phyloP scores from a whole-genome alignment of 2,329 filamentous ascomycete genomes.

The Grosmannia huntii region DNA sequence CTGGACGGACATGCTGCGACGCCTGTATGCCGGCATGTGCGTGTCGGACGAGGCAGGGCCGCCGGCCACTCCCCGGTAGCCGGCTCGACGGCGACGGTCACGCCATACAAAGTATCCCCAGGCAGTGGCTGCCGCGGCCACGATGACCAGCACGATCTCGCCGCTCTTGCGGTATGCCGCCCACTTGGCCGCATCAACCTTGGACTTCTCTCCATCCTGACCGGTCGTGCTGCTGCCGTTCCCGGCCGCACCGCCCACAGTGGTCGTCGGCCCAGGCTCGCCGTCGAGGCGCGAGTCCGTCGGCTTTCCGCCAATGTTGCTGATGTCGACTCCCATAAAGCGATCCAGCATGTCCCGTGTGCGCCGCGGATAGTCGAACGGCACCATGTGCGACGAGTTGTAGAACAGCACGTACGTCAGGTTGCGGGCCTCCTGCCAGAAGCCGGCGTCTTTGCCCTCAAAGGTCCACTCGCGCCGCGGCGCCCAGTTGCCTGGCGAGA shows the following conservation, averaged over 20 bases:
- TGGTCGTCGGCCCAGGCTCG: conserved; percentile 66
- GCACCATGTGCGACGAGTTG: conserved; percentile 96
- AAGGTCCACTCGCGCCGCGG: conserved; percentile 92
- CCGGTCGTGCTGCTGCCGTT: conserved; percentile 55
- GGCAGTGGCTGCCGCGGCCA: conserved; percentile 55
- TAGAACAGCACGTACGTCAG: conserved; percentile 92
- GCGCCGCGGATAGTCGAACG: conserved; percentile 79
- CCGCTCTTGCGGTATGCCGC: conserved; percentile 79
- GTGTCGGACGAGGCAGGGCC: conserved; percentile 21
- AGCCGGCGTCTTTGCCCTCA: conserved; percentile 74
- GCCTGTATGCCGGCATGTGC: conserved; percentile 8
- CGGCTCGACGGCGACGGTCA: conserved; percentile 36
- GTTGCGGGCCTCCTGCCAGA: conserved; percentile 91
- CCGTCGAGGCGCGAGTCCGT: conserved; percentile 74
- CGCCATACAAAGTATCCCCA: conserved; percentile 67
- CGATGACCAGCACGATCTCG: conserved; percentile 71
- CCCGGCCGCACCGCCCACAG: conserved; percentile 54
- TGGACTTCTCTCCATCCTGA: conserved; percentile 43
- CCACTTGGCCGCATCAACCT: conserved; percentile 75
- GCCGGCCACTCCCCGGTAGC: conserved; percentile 39
- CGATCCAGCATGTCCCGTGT: conserved; percentile 94
- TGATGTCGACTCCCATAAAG: conserved; percentile 88
- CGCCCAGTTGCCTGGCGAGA: conserved; percentile 75
- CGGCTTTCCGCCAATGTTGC: conserved; percentile 68
- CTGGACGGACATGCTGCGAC: conserved; percentile 11